A percentile compares a stretch with the other conserved stretches of the same genome.
Evolutionary conservation across 306 rosid genomes (phyloP).

Genomic region (Prunus padus): DNA sequence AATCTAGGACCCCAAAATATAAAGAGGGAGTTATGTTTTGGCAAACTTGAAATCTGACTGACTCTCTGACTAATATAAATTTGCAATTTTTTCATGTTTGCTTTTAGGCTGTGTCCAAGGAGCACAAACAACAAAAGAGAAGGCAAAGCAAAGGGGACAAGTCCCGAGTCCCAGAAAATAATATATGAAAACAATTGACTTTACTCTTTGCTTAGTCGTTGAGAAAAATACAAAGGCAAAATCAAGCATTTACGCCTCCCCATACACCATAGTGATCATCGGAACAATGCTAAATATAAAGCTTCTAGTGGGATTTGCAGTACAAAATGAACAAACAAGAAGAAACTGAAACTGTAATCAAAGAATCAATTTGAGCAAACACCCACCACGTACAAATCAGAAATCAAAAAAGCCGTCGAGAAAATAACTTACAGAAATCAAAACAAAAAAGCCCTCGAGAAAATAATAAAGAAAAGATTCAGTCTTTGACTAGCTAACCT

Average conservation of each 20-base stretch:
- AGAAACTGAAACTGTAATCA: neutral
- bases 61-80: neutral
- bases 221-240: conserved; percentile 11
- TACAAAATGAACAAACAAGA: neutral
- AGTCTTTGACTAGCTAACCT: no score
- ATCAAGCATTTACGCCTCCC: neutral
- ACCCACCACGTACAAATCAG: neutral
- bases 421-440: neutral
- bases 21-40: neutral
- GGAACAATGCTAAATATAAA: neutral
- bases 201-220: conserved; percentile 10
- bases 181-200: neutral
- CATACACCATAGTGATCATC: neutral
- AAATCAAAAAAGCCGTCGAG: neutral
- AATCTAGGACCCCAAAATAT: neutral
- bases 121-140: neutral
- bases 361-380: neutral
- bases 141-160: neutral
- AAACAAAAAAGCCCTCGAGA: no score
- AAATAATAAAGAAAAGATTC: no score
- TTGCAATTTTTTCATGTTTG: neutral
- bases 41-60: conserved; percentile 14
- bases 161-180: neutral
- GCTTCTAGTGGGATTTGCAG: neutral
- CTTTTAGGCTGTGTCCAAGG: conserved; percentile 1